These are phyloP conservation scores for Nematocida parisii DNA, from an alignment of 371 early-diverging fungal genomes.

Conservation along the genomic window DNA sequence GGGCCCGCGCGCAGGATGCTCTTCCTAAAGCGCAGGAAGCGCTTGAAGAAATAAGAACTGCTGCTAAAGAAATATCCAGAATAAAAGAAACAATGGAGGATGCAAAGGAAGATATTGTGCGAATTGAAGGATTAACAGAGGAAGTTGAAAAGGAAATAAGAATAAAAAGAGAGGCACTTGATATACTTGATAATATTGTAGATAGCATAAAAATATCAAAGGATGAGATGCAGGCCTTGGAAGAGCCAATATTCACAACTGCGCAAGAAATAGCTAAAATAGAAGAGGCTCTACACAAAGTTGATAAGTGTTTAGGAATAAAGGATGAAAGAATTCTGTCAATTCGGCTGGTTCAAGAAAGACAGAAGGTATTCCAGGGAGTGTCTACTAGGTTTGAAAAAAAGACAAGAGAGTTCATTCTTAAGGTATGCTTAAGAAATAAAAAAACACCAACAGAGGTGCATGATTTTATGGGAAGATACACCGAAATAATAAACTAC, in stretches of 20 bases:
- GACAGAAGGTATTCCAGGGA: neutral
- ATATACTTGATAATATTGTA: conserved; percentile 21
- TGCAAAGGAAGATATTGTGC: conserved; percentile 36
- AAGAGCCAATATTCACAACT: conserved; percentile 45
- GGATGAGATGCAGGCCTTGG: conserved; percentile 11
- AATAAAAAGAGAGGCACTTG: conserved; percentile 35
- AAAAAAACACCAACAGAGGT: conserved; percentile 22
- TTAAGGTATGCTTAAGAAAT: conserved; percentile 10
- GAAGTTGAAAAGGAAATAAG: conserved; percentile 51
- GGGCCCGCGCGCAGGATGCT: neutral
- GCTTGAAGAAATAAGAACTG: neutral
- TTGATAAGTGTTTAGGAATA: neutral
- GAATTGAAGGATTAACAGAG: conserved; percentile 41
- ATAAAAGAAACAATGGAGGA: conserved; percentile 32
- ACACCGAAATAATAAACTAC: conserved; percentile 27
- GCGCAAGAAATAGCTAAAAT: conserved; percentile 57
- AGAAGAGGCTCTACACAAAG: conserved; percentile 38
- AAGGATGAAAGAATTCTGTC: neutral
- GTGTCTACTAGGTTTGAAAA: conserved; percentile 2
- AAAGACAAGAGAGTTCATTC: conserved; percentile 11
- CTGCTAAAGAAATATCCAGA: conserved; percentile 3
- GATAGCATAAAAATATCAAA: conserved; percentile 14
- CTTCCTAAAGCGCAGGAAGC: neutral
- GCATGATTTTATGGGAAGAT: conserved; percentile 30
- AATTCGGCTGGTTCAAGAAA: conserved; percentile 13